Base-by-base conservation (phyloP, 345 rosid genomes). In the Streptanthus diversifolius region DNA sequence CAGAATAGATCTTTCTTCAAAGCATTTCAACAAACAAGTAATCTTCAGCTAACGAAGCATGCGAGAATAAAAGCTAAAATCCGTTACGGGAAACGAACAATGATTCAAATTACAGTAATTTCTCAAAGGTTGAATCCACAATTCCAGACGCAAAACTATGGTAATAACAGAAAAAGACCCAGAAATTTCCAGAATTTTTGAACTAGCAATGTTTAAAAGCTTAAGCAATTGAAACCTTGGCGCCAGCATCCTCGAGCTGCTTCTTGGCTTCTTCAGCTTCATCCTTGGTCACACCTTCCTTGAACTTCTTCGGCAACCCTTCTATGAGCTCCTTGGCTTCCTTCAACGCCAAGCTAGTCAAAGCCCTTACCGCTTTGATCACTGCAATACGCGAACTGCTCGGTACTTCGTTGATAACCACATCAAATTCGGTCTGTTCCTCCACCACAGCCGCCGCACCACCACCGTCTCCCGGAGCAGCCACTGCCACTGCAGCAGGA, bases 191-290 rank as follows among this genome's bases (percentile, higher is more conserved):
- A 58, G 10, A 17, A 51, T 11, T 11, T 13, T 65, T 0, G 7
- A 21, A 33, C 1, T 41, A 21, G 15, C 51, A 5, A 63, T 49
- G n/a, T 3, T 37, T 12, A 4, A 4, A 8, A 37, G 43, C 1
- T 8, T 75, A 93, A 49, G 70, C 90, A 74, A 93, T 78, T 2
- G 87, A 58, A 44, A 88, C 75, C 65, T 85, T 87, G 3, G 96
- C 95, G 0, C 98, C 98, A 12, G 97, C 98, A 45, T 57, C 96
- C 74, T 93, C 98, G 5, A 93, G 93, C 75, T 80, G 85, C 78
- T 86, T 88, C 92, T 87, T 93, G 5, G 93, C 93, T 4, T 85
- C 89, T 52, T 93, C 98, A 0, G 98, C 97, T 66, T 90, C 98
- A 5, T 93, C 98, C 64, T 87, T 88, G 0, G 90, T 78, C 2